phyloP scores from a whole-genome alignment of 345 rosid species.

The Linum trigynum region DNA sequence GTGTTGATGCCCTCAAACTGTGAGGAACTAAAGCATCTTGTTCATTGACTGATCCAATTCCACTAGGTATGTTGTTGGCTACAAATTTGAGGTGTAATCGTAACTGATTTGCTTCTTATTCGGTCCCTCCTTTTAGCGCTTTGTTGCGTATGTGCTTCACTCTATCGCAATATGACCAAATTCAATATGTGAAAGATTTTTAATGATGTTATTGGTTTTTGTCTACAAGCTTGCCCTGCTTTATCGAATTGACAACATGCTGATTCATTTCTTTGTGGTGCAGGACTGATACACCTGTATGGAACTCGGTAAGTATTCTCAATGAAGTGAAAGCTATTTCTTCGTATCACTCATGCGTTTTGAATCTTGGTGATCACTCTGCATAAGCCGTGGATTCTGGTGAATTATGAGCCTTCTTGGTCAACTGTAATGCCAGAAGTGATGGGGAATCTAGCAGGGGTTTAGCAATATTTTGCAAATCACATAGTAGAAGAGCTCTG shows the following conservation, averaged over 20 bases:
- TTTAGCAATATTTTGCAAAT: background rate
- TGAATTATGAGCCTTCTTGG: background rate
- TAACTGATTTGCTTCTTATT: background rate
- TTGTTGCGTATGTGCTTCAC: background rate
- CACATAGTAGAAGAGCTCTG: background rate
- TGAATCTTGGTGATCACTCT: background rate
- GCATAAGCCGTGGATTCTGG: background rate
- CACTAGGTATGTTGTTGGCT: background rate
- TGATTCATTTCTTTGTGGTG: conserved; percentile 18
- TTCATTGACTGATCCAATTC: background rate
- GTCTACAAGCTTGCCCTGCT: background rate
- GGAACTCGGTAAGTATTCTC: conserved; percentile 68
- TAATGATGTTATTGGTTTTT: background rate
- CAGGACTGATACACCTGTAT: conserved; percentile 76
- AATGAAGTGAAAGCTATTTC: background rate
- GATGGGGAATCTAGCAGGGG: background rate
- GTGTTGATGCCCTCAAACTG: background rate
- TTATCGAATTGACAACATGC: background rate
- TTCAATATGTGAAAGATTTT: too few species aligned
- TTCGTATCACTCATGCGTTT: background rate
- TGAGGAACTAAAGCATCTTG: background rate
- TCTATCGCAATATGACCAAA: background rate
- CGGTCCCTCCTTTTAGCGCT: background rate
- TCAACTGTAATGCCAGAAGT: background rate
- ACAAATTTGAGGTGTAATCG: background rate